Percentiles rank a stretch among this genome's conserved stretches.
phyloP scores from a whole-genome alignment of 164 flowering plant genomes.

The Euptelea pleiosperma region DNA sequence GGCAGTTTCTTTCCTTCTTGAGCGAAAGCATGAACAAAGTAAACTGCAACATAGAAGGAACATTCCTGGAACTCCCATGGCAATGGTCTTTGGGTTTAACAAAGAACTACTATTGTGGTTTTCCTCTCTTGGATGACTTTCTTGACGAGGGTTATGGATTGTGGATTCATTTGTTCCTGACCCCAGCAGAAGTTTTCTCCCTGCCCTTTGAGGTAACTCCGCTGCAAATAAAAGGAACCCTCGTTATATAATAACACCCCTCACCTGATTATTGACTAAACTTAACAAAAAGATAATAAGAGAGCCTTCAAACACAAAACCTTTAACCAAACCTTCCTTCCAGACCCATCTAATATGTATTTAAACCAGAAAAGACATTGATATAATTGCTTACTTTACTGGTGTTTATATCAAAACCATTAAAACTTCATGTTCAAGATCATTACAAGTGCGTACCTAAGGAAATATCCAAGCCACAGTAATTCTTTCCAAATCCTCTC shows the following conservation, averaged over 20 bases:
- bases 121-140: slow-evolving; percentile 13
- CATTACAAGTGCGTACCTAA: slow-evolving; percentile 10
- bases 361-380: too few relatives aligned
- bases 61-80: slow-evolving; percentile 48
- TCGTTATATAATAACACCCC: neutral
- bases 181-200: slow-evolving; percentile 46
- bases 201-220: slow-evolving; percentile 24
- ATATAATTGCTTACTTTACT: neutral
- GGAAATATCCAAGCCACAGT: slow-evolving; percentile 29
- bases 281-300: neutral
- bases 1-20: slow-evolving; percentile 43
- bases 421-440: too few relatives aligned
- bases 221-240: slow-evolving; percentile 28
- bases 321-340: too few relatives aligned
- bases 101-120: slow-evolving; percentile 14
- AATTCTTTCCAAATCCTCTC: slow-evolving; percentile 16
- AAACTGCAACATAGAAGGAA: slow-evolving; percentile 47
- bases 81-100: slow-evolving; percentile 30
- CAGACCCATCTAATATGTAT: too few relatives aligned
- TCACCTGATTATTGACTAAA: neutral
- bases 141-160: slow-evolving; percentile 7
- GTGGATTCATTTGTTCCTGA: slow-evolving; percentile 21
- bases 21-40: slow-evolving; percentile 61
- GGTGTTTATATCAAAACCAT: neutral
- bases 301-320: neutral